phyloP scores from a whole-genome alignment of 495 filamentous ascomycete genomes.

The Trichoderma orchidacearum region DNA sequence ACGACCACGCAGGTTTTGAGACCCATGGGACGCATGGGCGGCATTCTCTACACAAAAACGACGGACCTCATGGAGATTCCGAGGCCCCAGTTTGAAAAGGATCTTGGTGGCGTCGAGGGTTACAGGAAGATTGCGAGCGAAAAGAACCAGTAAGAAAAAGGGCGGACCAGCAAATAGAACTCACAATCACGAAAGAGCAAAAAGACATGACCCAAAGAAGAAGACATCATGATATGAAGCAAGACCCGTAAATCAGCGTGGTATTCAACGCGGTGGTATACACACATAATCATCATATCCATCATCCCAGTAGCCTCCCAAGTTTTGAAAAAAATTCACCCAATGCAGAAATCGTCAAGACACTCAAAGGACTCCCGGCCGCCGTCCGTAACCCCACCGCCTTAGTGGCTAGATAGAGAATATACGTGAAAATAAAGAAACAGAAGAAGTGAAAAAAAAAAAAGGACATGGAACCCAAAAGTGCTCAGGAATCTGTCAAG shows the following conservation, averaged over 20 bases:
- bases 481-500: neutral
- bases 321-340: neutral
- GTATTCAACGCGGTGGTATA: conserved; percentile 2
- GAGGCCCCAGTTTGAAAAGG: conserved; percentile 50
- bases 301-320: neutral
- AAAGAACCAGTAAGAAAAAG: neutral
- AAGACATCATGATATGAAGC: neutral
- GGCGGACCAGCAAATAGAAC: too few relatives aligned
- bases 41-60: conserved; percentile 65
- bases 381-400: neutral
- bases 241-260: neutral
- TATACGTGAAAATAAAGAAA: neutral
- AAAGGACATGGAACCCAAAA: neutral
- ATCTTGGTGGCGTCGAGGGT: conserved; percentile 24
- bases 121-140: conserved; percentile 14
- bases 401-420: too few relatives aligned
- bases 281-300: neutral
- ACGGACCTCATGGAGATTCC: conserved; percentile 65
- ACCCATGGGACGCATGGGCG: conserved; percentile 69
- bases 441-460: neutral
- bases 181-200: too few relatives aligned
- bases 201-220: too few relatives aligned
- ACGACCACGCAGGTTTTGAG: conserved; percentile 34
- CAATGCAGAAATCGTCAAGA: neutral
- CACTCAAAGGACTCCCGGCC: neutral